Evolutionary conservation across 805 yeast species (phyloP), one percentile per base, ranked within the genome.

Genomic region (Candida maltosa): DNA sequence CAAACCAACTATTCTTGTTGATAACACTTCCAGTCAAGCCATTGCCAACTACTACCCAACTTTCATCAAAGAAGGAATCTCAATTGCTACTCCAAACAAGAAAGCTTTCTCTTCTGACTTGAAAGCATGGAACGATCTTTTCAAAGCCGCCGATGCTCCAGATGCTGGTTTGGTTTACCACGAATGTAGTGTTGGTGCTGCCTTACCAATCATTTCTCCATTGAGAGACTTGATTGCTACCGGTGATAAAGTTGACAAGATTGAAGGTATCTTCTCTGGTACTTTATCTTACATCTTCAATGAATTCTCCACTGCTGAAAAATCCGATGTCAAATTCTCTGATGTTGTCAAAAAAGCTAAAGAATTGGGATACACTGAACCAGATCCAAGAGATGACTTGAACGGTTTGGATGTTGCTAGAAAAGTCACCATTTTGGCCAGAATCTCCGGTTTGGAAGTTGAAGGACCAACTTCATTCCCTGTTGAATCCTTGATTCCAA

Each of bases 101-200:
- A 93, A 93, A 73, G 99, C 95, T 0, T 93, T 93, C 56, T 88
- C 97, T 7, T 73, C 88, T 28, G 83, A 78, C 37, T 62, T 84
- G 42, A 59, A 67, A 16, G 64, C 80, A 9, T 93, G 97, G 97
- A 75, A 86, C 38, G 71, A 74, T 34, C 78, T 93, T 37, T 86
- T 86, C 51, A 21, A 21, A 21, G 54, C 59, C 22, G 61, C 62
- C 34, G 74, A 83, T 23, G 72, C 69, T 25, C 70, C 75, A 31
- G 66, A 69, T 24, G 70, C 74, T 30, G 89, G 87, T 26, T 71
- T 91, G 44, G 95, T 88, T 29, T 91, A 88, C 72, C 98, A 93
- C 56, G 99, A 93, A 72, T 95, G 98, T 33, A 87, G 97, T 6
- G 97, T 93, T 40, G 97, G 97, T 56, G 99, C 99, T 28, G 99